Evolutionary conservation across 148 eudicot species (phyloP).

Genomic region (Rhododendron williamsianum): DNA sequence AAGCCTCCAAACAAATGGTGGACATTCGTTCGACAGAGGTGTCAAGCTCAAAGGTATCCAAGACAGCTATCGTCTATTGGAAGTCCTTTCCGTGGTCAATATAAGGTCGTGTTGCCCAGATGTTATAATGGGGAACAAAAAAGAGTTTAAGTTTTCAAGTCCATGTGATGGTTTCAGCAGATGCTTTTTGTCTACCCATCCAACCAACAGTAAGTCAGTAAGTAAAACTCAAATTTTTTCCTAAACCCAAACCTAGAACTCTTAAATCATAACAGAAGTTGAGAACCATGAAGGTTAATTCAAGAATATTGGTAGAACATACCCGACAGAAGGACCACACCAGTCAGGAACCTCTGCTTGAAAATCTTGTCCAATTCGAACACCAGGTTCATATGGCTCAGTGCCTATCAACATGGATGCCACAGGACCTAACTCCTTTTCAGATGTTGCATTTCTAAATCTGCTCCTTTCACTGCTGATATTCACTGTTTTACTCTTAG

Average conservation of each 20-base stretch:
- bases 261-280: background rate
- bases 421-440: slow-evolving; percentile 43
- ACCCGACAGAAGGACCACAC: slow-evolving; percentile 60
- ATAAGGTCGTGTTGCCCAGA: background rate
- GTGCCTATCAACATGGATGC: slow-evolving; percentile 50
- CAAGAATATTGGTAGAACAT: slow-evolving; percentile 26
- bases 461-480: slow-evolving; percentile 31
- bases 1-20: background rate
- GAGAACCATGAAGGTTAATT: background rate
- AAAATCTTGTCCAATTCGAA: slow-evolving; percentile 76
- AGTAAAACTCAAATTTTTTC: slow-evolving; percentile 3
- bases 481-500: slow-evolving; percentile 30
- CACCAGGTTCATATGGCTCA: slow-evolving; percentile 44
- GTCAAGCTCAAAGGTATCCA: background rate
- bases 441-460: slow-evolving; percentile 26
- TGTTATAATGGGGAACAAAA: background rate
- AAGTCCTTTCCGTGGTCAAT: background rate
- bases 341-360: slow-evolving; percentile 88
- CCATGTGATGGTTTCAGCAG: background rate
- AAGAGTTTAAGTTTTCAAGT: background rate
- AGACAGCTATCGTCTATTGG: background rate
- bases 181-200: slow-evolving; percentile 1
- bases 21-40: background rate
- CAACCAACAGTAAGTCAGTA: background rate
- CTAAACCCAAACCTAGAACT: background rate